Conservation (phyloP, 106 monocot genomes). For the Xerophyta viscosa region DNA sequence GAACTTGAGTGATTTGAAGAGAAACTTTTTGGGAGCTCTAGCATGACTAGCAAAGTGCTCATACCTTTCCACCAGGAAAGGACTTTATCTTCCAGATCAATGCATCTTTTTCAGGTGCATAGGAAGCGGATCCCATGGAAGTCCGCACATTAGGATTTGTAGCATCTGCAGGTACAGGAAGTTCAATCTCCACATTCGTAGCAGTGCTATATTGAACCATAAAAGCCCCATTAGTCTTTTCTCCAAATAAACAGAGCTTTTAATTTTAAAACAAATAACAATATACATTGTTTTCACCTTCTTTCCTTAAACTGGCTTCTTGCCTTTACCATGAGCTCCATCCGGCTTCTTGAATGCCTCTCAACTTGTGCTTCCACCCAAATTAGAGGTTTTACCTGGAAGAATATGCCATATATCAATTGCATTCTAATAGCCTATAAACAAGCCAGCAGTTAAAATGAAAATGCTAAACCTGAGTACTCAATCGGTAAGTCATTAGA, state of each 20-base stretch:
- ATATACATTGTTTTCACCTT: too few species aligned
- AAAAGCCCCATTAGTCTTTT: too few species aligned
- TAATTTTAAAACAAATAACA: too few species aligned
- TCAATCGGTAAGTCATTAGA: slow-evolving; percentile 96
- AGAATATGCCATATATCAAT: too few species aligned
- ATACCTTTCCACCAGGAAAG: slow-evolving; percentile 96
- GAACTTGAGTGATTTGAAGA: too few species aligned
- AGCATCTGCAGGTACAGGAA: slow-evolving; percentile 85
- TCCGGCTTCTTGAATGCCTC: slow-evolving; percentile 92
- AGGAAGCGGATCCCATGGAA: slow-evolving; percentile 93
- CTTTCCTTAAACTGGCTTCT: slow-evolving; percentile 98
- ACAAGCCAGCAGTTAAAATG: too few species aligned
- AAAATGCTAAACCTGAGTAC: slow-evolving; percentile 97
- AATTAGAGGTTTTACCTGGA: slow-evolving; percentile 83
- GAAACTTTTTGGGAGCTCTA: too few species aligned
- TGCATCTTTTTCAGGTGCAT: slow-evolving; percentile 94
- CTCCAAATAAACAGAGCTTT: too few species aligned
- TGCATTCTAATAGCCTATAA: too few species aligned
- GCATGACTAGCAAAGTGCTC: too few species aligned
- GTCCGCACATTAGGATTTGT: slow-evolving; percentile 84
- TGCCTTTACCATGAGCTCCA: slow-evolving; percentile 86
- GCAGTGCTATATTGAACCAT: slow-evolving; percentile 55
- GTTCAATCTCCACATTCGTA: slow-evolving; percentile 90
- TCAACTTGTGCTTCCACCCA: slow-evolving; percentile 99
- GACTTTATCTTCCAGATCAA: slow-evolving; percentile 97